Evolutionary conservation across 2,329 filamentous ascomycete genomes (phyloP), one percentile per base, ranked within the genome.

Genomic region (Rhinocladiella similis): DNA sequence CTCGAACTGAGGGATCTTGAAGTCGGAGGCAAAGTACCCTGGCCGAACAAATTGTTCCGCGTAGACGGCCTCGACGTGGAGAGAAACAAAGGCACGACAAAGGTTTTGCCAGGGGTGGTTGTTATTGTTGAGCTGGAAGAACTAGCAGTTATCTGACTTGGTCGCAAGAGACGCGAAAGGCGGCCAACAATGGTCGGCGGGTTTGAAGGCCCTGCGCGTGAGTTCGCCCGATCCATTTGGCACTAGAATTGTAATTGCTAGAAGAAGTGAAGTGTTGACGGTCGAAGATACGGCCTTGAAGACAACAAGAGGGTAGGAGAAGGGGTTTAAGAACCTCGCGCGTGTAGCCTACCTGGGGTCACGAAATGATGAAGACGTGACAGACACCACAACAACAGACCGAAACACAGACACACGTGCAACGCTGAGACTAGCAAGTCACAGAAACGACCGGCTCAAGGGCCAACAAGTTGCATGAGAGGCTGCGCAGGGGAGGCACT

Each of bases 1-100:
- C 63, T 66, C 9, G 67, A 68, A 4, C 54, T 46, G 18, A 54
- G 52, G 9, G 65, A 64, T 53, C 67, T 61, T 20, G 58, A 53
- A 33, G 45, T 51, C 12, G 53, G n/a, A n/a, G 57, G 49, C n/a
- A 53, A 46, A 5, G 49, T 48, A 14, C 53, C 58, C 18, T 43
- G 52, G 13, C 50, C 47, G 29, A 59, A 59, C 7, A 48, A 9
- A 39, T 58, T 57, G 47, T 57, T 60, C 22, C 50, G 53, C 7
- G 49, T 47, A 20, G 56, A 56, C 12, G 50, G 49, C 10, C 52
- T 50, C 12, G 59, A 57, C 5, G 57, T 47, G 2, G 57, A 51
- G 20, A 59, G 29, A 33, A 58, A 56, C 25, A 59, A 27, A 16
- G 59, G 59, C 14, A 60, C 56, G 6, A 60, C 50, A 36, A 60